These are phyloP conservation scores for Prinsepia uniflora DNA, from an alignment of 306 rosid genomes.

Conservation along the genomic window DNA sequence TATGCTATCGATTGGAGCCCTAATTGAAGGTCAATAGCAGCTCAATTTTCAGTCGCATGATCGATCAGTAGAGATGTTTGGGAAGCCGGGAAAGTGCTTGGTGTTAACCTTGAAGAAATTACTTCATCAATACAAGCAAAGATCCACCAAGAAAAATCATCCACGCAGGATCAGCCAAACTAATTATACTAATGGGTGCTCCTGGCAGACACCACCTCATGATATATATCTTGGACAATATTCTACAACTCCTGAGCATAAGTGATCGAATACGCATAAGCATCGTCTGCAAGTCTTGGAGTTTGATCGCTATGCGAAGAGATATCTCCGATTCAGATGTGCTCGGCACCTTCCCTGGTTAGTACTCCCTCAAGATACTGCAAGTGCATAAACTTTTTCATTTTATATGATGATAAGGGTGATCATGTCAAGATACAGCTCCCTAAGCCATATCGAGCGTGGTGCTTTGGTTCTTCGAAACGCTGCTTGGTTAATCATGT, in stretches of 20 bases:
- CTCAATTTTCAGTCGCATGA: not conserved
- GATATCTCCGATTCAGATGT: not conserved
- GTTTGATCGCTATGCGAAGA: not conserved
- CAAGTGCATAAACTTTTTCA: not conserved
- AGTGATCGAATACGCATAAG: not conserved
- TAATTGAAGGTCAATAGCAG: not conserved
- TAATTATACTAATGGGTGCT: no score
- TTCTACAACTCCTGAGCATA: not conserved
- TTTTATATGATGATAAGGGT: not conserved
- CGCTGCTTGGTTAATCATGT: conserved; percentile 5
- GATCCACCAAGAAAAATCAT: not conserved
- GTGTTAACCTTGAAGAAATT: not conserved
- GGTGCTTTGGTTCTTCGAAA: not conserved
- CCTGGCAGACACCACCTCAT: not conserved
- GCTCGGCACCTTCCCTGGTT: conserved; percentile 7
- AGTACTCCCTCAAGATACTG: not conserved
- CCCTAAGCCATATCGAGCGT: not conserved
- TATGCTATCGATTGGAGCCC: no score
- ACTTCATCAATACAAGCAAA: not conserved
- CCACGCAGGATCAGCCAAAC: not conserved
- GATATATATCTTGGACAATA: conserved; percentile 1
- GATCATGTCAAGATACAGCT: not conserved
- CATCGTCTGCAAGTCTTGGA: conserved; percentile 2
- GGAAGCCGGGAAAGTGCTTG: not conserved
- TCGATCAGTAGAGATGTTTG: not conserved